Evolutionary conservation across 1,139 yeast species (phyloP).

Genomic region (Magnusiomyces magnusii): DNA sequence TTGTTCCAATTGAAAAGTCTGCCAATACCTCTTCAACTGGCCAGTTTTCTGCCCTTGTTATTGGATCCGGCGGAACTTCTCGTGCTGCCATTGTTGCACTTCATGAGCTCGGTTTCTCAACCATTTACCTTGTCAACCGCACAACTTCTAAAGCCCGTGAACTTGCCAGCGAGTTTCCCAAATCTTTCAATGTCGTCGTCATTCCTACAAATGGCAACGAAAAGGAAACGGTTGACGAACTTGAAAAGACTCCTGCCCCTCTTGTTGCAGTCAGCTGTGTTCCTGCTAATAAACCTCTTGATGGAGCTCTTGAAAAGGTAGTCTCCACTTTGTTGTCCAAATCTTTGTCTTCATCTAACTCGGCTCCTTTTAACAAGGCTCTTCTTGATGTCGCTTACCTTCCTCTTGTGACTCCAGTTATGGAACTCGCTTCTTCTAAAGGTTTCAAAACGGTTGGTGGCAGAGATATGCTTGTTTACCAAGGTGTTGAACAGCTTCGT

Average conservation of each 20-base stretch:
- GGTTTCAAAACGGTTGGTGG: conserved; percentile 80
- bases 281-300: conserved; percentile 80
- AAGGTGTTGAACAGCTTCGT: conserved; percentile 81
- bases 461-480: conserved; percentile 83
- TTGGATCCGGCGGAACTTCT: conserved; percentile 98
- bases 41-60: conserved; percentile 41
- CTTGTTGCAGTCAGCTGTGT: conserved; percentile 73
- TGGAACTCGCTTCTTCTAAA: conserved; percentile 59
- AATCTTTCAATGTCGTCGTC: conserved; percentile 50
- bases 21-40: conserved; percentile 13
- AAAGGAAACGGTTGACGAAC: too few species aligned
- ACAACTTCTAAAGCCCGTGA: conserved; percentile 58
- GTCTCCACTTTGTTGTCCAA: conserved; percentile 38
- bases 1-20: conserved; percentile 27
- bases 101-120: conserved; percentile 65
- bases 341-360: not conserved
- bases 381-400: conserved; percentile 91
- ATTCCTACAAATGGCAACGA: too few species aligned
- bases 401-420: conserved; percentile 76
- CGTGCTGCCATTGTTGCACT: conserved; percentile 92
- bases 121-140: conserved; percentile 76
- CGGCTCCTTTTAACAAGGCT: conserved; percentile 38
- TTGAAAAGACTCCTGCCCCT: conserved; percentile 36
- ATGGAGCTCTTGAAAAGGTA: conserved; percentile 41
- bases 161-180: conserved; percentile 55